Evolutionary conservation across 257 asterid species (phyloP).

Genomic region (Gentiana straminea): DNA sequence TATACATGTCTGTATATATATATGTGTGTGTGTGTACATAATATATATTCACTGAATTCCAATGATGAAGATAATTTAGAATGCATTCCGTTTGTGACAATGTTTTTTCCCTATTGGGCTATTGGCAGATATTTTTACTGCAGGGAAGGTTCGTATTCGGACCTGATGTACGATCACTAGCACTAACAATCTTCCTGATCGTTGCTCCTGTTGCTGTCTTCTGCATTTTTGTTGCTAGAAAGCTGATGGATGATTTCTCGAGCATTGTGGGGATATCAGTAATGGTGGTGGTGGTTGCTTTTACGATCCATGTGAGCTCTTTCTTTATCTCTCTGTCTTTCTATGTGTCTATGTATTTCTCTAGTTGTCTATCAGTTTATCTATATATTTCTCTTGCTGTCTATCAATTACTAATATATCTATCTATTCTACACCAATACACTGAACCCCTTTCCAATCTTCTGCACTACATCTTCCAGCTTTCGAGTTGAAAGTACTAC

Average conservation of each 20-base stretch:
- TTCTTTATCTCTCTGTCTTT: conserved; percentile 17
- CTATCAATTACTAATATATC: not conserved
- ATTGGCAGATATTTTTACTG: conserved; percentile 67
- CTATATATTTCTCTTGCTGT: not conserved
- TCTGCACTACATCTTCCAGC: not conserved
- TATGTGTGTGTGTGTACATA: too few species aligned
- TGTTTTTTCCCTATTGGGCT: conserved; percentile 14
- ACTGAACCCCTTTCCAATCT: not conserved
- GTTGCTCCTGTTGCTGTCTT: conserved; percentile 74
- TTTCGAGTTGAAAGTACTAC: not conserved
- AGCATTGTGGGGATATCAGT: conserved; percentile 61
- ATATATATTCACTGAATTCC: too few species aligned
- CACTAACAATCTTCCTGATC: conserved; percentile 69
- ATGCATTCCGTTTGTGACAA: too few species aligned
- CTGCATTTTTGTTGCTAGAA: conserved; percentile 85
- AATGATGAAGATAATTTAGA: too few species aligned
- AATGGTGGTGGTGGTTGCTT: conserved; percentile 57
- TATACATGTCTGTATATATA: too few species aligned
- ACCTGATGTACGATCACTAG: conserved; percentile 87
- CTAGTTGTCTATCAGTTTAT: not conserved
- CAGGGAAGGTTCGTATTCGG: conserved; percentile 92
- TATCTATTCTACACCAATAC: not conserved
- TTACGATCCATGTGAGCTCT: conserved; percentile 60
- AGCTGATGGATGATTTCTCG: conserved; percentile 63
- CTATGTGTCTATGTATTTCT: not conserved